These are phyloP conservation scores for Sorghum bicolor DNA, from an alignment of 176 grass and related monocot species.

Conservation along the genomic window Sorghum_bicolor_NCBIv3 NC_012874.2:2986501-2987000, in stretches of 20 bases:
- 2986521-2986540: not conserved
- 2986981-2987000: not conserved
- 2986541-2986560: not conserved
- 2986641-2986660: not conserved
- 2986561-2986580: not conserved
- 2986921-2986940: too few relatives aligned
- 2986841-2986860: not conserved
- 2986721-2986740: not conserved
- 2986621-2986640: not conserved
- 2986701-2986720: not conserved
- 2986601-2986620: not conserved
- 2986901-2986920: too few relatives aligned
- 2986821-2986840: not conserved
- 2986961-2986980: not conserved
- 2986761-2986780: not conserved
- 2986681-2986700: not conserved
- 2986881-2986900: too few relatives aligned
- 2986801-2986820: not conserved
- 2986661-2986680: not conserved
- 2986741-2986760: not conserved
- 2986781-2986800: too few relatives aligned
- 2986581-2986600: not conserved
- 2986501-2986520: too few relatives aligned
- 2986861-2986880: not conserved
- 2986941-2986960: too few relatives aligned